Percentiles rank a stretch among this genome's conserved stretches.
These are phyloP conservation scores for Scleroderma citrinum DNA, from an alignment of 768 basidiomycete genomes.

Conservation along the genomic window DNA sequence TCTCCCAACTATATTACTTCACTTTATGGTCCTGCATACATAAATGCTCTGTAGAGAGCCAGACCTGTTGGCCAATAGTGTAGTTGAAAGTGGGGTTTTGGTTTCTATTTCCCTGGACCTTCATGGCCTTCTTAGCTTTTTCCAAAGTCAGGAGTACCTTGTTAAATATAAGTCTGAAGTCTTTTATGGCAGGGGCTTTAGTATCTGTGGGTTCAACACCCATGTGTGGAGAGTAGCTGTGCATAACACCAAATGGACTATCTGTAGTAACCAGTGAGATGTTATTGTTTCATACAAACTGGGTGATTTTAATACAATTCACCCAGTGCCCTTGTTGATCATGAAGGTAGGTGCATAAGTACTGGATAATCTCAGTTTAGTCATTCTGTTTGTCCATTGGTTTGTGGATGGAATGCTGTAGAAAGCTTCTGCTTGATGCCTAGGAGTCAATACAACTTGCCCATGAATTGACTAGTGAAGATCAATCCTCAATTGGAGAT, in stretches of 20 bases:
- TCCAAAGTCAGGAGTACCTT: not conserved
- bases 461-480: not conserved
- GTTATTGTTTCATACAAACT: not conserved
- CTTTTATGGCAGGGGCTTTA: not conserved
- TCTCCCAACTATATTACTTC: too few species aligned
- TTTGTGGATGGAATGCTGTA: not conserved
- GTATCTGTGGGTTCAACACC: not conserved
- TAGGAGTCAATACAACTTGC: not conserved
- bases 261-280: not conserved
- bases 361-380: not conserved
- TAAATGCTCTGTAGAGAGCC: conserved; percentile 19
- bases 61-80: conserved; percentile 18
- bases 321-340: not conserved
- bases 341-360: not conserved
- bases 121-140: not conserved
- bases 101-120: not conserved
- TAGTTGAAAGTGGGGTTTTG: not conserved
- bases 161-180: not conserved
- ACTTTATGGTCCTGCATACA: too few species aligned
- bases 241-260: not conserved
- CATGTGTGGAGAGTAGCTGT: not conserved
- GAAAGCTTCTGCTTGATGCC: not conserved
- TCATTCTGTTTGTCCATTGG: not conserved
- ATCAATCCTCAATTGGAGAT: not conserved
- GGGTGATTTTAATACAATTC: not conserved